Base-by-base conservation (phyloP, 495 filamentous ascomycete species). In the Xylaria grammica region DNA sequence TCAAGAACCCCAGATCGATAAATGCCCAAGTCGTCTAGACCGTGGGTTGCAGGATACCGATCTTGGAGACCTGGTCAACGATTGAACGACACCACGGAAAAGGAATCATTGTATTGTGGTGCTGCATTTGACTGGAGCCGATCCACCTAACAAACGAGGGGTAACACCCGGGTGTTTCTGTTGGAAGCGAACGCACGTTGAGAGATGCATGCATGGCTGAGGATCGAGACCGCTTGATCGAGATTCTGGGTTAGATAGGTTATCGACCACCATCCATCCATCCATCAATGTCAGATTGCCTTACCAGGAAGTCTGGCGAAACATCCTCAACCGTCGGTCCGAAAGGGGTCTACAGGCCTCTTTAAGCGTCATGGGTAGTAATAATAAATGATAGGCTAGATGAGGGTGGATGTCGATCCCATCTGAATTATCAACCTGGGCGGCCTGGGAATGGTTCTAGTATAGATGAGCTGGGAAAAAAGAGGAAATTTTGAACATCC, bases 161-260 rank as follows among this genome's bases (percentile, higher is more conserved):
- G 58, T 61, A 38, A 61, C 58, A 61, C 13, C 58, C 58, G 58
- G 36, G 46, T 29, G 13, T 29, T 50, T 61, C 46, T 61, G 46
- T 42, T 52, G 58, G 58, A 61, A 61, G 58, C 58, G 58, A 61
- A 61, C 58, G 58, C 58, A 52, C 58, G 46, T 61, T 61, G 22
- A 29, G 45, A 40, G 58, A 51, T 61, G 58, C 58, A 61, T 61
- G 58, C 58, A 61, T 61, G 58, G 58, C 46, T 48, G 46, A 36
- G 46, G 58, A 61, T 61, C 58, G 40, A 61, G 58, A 52, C 58
- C 32, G 36, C 58, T 48, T 61, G 58, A 52, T 32, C 46, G 58
- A 61, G 58, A 32, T 52, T 51, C 45, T 51, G 45, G 46, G 48
- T n/a, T 46, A 61, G 46, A 48, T 27, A 26, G 5, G 44, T 13